phyloP scores from a whole-genome alignment of 1,139 yeast species.

The Saccharomyces hybrid region DNA sequence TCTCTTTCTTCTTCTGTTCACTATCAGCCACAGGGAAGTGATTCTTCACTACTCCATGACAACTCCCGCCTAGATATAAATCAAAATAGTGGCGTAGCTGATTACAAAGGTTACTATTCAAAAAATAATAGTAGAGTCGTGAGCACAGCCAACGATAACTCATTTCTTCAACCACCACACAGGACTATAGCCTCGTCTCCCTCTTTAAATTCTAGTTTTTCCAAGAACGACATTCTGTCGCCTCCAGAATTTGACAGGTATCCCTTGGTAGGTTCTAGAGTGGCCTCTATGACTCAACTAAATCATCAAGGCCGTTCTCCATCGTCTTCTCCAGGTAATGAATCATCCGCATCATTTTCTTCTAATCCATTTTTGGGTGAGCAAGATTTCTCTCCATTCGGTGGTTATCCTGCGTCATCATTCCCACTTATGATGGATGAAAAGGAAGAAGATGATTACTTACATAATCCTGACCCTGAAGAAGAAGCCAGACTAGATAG shows the following conservation, averaged over 20 bases:
- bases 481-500: conserved; percentile 73
- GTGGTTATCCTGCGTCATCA: conserved; percentile 85
- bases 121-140: conserved; percentile 10
- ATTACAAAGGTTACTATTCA: conserved; percentile 28
- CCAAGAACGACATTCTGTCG: conserved; percentile 27
- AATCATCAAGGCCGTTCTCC: conserved; percentile 4
- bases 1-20: conserved; percentile 7
- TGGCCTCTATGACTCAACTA: conserved; percentile 36
- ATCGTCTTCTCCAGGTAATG: conserved; percentile 5
- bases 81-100: conserved; percentile 13
- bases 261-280: conserved; percentile 47
- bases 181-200: conserved; percentile 9
- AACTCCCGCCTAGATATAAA: background rate
- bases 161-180: conserved; percentile 5
- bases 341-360: conserved; percentile 21
- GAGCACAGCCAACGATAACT: background rate
- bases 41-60: background rate
- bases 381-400: conserved; percentile 70
- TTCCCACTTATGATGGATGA: conserved; percentile 83
- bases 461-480: conserved; percentile 89
- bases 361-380: conserved; percentile 34
- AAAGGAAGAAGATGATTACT: conserved; percentile 83
- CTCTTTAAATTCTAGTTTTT: conserved; percentile 14
- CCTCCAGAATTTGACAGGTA: conserved; percentile 55
- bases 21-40: conserved; percentile 4